These are phyloP conservation scores for Podosphaera fusca DNA, from an alignment of 2,329 filamentous ascomycete species.

Conservation along the genomic window DNA sequence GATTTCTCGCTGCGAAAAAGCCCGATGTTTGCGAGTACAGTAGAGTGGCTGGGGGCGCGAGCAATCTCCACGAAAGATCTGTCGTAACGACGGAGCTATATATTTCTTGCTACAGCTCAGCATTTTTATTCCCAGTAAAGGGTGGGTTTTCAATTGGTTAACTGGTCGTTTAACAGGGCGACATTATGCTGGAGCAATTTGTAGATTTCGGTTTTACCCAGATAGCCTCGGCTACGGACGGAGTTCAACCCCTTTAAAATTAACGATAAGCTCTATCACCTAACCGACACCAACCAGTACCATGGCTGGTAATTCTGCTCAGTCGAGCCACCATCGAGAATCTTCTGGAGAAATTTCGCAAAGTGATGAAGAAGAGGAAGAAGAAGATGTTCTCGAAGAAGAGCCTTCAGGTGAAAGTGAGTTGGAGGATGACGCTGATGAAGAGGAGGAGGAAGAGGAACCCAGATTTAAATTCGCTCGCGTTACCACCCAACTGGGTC, in stretches of 20 bases:
- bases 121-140: neutral
- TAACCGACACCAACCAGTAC: neutral
- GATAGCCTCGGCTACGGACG: neutral
- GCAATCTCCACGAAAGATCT: slow-evolving; percentile 6
- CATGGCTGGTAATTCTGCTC: neutral
- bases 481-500: slow-evolving; percentile 54
- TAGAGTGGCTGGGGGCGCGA: slow-evolving; percentile 12
- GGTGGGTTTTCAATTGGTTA: neutral
- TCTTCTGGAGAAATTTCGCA: slow-evolving; percentile 2
- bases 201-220: too few relatives aligned
- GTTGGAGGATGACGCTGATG: slow-evolving; percentile 28
- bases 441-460: slow-evolving; percentile 73
- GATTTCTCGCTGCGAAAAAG: slow-evolving; percentile 28
- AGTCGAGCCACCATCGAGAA: neutral
- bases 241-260: neutral
- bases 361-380: slow-evolving; percentile 7
- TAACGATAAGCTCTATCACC: neutral
- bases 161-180: too few relatives aligned
- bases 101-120: neutral
- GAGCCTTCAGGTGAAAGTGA: slow-evolving; percentile 14
- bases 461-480: slow-evolving; percentile 83
- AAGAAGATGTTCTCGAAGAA: slow-evolving; percentile 7
- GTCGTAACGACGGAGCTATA: slow-evolving; percentile 4
- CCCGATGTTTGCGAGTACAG: slow-evolving; percentile 23
- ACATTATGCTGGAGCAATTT: too few relatives aligned